Percentiles rank a stretch among this genome's conserved stretches.
phyloP scores from a whole-genome alignment of 1,139 yeast genomes.

The Candida buenavistaensis region DNA sequence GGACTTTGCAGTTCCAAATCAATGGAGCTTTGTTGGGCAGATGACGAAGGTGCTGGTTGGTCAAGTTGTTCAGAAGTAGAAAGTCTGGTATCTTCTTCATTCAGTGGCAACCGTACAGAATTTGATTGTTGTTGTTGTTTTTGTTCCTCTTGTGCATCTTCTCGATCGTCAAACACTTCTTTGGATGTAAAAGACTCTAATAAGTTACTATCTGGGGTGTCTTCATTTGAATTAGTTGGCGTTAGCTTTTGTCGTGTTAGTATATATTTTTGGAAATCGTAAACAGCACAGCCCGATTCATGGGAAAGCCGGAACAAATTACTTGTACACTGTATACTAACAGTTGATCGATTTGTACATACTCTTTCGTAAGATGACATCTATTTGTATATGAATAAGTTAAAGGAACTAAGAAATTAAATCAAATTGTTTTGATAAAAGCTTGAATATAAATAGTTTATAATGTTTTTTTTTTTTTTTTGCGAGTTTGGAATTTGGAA shows the following conservation, averaged over 20 bases:
- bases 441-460: too few species aligned
- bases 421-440: too few species aligned
- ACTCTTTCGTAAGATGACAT: slow-evolving; percentile 5
- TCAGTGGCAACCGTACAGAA: background rate
- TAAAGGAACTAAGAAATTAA: too few species aligned
- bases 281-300: background rate
- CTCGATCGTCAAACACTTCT: slow-evolving; percentile 2
- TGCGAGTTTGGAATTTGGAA: too few species aligned
- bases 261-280: slow-evolving; percentile 1
- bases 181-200: slow-evolving; percentile 5
- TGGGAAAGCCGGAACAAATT: background rate
- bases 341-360: background rate
- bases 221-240: slow-evolving; percentile 1
- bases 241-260: slow-evolving; percentile 4
- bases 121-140: background rate
- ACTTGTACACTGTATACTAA: background rate
- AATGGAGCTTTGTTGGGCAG: slow-evolving; percentile 3
- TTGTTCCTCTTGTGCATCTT: background rate
- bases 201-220: slow-evolving; percentile 1
- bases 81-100: slow-evolving; percentile 6
- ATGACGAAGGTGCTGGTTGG: slow-evolving; percentile 6
- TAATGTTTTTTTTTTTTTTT: too few species aligned
- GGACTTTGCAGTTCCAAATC: slow-evolving; percentile 16
- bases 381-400: background rate
- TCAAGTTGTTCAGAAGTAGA: slow-evolving; percentile 1